Conservation (phyloP, 805 yeast genomes). For the Ascoidea tarda region DNA sequence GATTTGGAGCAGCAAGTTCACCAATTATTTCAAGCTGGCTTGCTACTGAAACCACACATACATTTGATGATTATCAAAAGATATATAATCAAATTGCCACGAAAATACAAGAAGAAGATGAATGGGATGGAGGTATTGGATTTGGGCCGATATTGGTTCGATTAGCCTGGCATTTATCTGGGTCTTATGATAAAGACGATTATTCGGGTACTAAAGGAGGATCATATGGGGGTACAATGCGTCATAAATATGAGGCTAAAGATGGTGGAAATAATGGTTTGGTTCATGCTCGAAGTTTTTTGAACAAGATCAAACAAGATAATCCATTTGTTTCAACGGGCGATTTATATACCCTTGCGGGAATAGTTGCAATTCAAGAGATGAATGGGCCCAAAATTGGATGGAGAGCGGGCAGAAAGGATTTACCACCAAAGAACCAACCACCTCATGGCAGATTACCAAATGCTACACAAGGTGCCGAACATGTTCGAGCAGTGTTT, state of each 20-base stretch:
- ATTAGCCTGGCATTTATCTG: constrained; percentile 78
- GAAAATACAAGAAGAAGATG: constrained; percentile 38
- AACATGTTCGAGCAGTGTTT: constrained; percentile 52
- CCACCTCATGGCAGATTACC: constrained; percentile 68
- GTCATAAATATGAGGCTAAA: constrained; percentile 28
- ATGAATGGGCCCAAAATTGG: constrained; percentile 64
- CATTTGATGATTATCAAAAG: constrained; percentile 40
- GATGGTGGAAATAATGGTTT: constrained; percentile 56
- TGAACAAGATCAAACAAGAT: constrained; percentile 36
- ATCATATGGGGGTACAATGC: constrained; percentile 59
- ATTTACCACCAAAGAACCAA: constrained; percentile 31
- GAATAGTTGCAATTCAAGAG: constrained; percentile 66
- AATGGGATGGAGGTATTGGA: constrained; percentile 52
- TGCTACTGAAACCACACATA: too few relatives aligned
- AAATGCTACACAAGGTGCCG: constrained; percentile 49
- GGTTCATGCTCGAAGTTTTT: constrained; percentile 37
- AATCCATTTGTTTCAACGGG: constrained; percentile 67
- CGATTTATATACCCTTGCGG: constrained; percentile 69
- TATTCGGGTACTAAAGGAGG: constrained; percentile 43
- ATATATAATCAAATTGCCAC: constrained; percentile 64
- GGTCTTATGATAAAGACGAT: constrained; percentile 54
- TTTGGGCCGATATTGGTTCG: constrained; percentile 70
- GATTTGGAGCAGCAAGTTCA: not conserved
- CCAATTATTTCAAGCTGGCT: not conserved
- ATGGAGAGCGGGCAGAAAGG: constrained; percentile 78